Conservation (phyloP, 352 stramenopile species). For the Phytophthora macrochlamydospora region DNA sequence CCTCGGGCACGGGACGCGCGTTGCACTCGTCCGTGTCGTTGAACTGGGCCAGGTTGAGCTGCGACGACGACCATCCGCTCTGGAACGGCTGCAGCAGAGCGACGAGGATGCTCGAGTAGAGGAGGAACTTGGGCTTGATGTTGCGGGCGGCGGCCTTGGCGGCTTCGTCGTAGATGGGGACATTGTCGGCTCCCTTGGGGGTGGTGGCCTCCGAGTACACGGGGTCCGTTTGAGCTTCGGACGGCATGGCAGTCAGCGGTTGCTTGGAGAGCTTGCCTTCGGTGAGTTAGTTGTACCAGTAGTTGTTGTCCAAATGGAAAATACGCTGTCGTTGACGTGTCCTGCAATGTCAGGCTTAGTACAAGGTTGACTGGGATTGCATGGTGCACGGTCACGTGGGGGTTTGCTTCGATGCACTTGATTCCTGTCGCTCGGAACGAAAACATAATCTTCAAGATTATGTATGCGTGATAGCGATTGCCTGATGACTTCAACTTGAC, state of each 20-base stretch:
- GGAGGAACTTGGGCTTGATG: conserved; percentile 34
- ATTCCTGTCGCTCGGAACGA: not conserved
- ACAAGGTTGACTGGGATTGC: too few relatives aligned
- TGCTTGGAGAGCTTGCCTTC: too few relatives aligned
- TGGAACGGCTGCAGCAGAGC: conserved; percentile 47
- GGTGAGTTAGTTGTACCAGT: too few relatives aligned
- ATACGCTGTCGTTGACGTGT: too few relatives aligned
- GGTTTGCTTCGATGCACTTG: not conserved
- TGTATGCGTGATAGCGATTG: too few relatives aligned
- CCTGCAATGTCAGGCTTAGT: too few relatives aligned
- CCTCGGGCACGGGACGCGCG: conserved; percentile 10
- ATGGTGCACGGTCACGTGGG: too few relatives aligned
- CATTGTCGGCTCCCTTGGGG: conserved; percentile 12
- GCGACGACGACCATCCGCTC: conserved; percentile 55
- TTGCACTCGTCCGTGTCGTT: conserved; percentile 46
- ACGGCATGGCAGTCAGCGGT: not conserved
- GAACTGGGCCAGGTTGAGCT: conserved; percentile 53
- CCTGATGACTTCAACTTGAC: too few relatives aligned
- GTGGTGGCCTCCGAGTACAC: conserved; percentile 24
- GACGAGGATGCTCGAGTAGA: conserved; percentile 47
- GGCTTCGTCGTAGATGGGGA: conserved; percentile 19
- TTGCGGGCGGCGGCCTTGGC: conserved; percentile 22
- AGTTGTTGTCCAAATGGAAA: too few relatives aligned
- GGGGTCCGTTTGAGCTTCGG: conserved; percentile 19
- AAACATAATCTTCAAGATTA: too few relatives aligned